These are phyloP conservation scores for Schwanniomyces occidentalis DNA, from an alignment of 805 yeast species.

Conservation along the genomic window DNA sequence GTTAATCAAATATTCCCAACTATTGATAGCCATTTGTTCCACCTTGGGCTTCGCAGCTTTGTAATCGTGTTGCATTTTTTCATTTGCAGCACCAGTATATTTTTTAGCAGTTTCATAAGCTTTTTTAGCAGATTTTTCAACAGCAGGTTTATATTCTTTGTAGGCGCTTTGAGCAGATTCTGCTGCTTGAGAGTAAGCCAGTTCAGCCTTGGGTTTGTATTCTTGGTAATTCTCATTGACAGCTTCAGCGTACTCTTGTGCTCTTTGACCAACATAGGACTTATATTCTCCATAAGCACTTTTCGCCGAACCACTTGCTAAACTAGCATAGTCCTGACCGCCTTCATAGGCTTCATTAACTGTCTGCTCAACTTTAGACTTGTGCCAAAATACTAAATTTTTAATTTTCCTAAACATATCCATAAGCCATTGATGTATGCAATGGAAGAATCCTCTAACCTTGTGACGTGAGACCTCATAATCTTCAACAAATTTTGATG, in stretches of 20 bases:
- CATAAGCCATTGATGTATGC: too few species aligned
- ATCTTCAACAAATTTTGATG: conserved; percentile 8
- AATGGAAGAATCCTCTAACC: too few species aligned
- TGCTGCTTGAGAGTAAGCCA: conserved; percentile 1
- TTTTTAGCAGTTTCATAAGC: conserved; percentile 11
- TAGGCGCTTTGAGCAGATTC: conserved; percentile 4
- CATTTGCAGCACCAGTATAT: conserved; percentile 6
- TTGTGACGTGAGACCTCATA: too few species aligned
- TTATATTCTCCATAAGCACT: conserved; percentile 3
- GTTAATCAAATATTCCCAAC: conserved; percentile 21
- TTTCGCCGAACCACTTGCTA: conserved; percentile 2
- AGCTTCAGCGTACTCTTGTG: conserved; percentile 1
- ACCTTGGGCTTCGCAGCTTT: too few species aligned
- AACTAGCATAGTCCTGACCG: conserved; percentile 2
- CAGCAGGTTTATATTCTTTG: conserved; percentile 11
- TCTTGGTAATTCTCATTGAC: neutral
- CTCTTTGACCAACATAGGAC: conserved; percentile 1
- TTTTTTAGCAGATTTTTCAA: conserved; percentile 10
- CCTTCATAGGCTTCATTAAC: conserved; percentile 2
- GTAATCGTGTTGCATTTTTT: neutral
- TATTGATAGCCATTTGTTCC: conserved; percentile 6
- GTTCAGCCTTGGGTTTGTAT: conserved; percentile 1
- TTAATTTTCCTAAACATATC: too few species aligned
- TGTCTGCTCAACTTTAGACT: neutral
- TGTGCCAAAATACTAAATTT: neutral